phyloP scores from a whole-genome alignment of 257 asterid genomes.

The Leonotis leonurus region DNA sequence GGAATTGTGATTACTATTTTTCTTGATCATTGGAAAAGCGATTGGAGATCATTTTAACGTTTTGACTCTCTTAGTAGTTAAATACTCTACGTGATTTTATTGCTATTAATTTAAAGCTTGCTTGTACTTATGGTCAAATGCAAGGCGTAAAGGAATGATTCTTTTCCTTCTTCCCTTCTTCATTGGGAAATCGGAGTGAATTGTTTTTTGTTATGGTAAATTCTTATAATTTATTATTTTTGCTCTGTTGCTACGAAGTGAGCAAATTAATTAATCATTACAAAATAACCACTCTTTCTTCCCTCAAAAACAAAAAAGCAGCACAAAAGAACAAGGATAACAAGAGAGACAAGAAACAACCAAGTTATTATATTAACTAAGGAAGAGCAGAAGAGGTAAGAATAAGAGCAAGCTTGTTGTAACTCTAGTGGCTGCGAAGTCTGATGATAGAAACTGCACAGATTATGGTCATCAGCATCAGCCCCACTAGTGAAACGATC shows the following conservation, averaged over 20 bases:
- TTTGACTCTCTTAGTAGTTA: neutral
- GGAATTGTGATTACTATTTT: too few species aligned
- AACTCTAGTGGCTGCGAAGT: conserved; percentile 25
- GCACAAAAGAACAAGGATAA: conserved; percentile 20
- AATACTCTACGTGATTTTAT: neutral
- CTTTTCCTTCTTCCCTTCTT: neutral
- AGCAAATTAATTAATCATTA: too few species aligned
- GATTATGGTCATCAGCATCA: conserved; percentile 43
- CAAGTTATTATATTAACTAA: too few species aligned
- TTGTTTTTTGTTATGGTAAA: too few species aligned
- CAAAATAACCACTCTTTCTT: neutral
- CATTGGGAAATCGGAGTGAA: neutral
- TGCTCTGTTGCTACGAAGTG: too few species aligned
- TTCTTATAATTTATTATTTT: too few species aligned
- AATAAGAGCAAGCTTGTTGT: conserved; percentile 9
- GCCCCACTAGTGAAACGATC: conserved; percentile 48
- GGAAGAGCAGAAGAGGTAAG: conserved; percentile 20
- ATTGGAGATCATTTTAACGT: neutral
- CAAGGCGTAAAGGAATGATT: neutral
- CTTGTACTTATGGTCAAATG: neutral
- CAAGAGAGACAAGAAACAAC: too few species aligned
- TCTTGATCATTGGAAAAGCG: too few species aligned
- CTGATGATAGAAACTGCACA: conserved; percentile 38
- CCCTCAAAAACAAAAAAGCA: too few species aligned
- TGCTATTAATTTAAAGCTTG: too few species aligned